Conservation (phyloP, 768 basidiomycete genomes). For the Trametes cubensis region DNA sequence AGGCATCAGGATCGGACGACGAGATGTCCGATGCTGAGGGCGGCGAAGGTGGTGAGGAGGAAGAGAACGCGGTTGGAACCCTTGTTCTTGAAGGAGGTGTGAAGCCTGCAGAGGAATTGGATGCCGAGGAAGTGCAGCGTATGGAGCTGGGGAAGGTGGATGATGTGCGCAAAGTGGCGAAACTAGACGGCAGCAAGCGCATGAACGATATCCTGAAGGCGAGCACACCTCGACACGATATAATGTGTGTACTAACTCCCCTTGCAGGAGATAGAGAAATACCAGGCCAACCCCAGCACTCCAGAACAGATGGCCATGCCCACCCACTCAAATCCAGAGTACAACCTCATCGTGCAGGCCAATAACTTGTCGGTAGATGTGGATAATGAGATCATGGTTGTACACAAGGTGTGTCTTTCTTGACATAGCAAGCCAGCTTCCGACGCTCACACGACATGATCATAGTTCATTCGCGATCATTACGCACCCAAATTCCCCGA, state of each 20-base stretch:
- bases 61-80: slow-evolving; percentile 46
- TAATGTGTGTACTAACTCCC: slow-evolving; percentile 2
- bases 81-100: slow-evolving; percentile 86
- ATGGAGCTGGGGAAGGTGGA: slow-evolving; percentile 89
- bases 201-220: slow-evolving; percentile 89
- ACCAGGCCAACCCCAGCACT: slow-evolving; percentile 76
- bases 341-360: slow-evolving; percentile 93
- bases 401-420: slow-evolving; percentile 74
- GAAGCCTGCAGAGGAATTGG: slow-evolving; percentile 93
- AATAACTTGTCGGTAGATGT: slow-evolving; percentile 98
- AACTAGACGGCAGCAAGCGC: slow-evolving; percentile 82
- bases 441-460: background rate
- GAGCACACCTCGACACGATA: slow-evolving; percentile 7
- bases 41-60: slow-evolving; percentile 44
- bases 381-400: slow-evolving; percentile 96
- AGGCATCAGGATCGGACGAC: slow-evolving; percentile 57
- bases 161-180: slow-evolving; percentile 88
- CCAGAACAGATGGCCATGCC: slow-evolving; percentile 77
- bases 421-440: no score
- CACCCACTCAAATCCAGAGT: slow-evolving; percentile 91
- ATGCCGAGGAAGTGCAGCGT: slow-evolving; percentile 89
- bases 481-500: slow-evolving; percentile 96
- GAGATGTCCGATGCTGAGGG: slow-evolving; percentile 58
- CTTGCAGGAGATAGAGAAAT: slow-evolving; percentile 87
- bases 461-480: slow-evolving; percentile 95